Evolutionary conservation across 148 eudicot genomes (phyloP), one percentile per base, ranked within the genome.

Genomic region (Nepenthes mirabilis): DNA sequence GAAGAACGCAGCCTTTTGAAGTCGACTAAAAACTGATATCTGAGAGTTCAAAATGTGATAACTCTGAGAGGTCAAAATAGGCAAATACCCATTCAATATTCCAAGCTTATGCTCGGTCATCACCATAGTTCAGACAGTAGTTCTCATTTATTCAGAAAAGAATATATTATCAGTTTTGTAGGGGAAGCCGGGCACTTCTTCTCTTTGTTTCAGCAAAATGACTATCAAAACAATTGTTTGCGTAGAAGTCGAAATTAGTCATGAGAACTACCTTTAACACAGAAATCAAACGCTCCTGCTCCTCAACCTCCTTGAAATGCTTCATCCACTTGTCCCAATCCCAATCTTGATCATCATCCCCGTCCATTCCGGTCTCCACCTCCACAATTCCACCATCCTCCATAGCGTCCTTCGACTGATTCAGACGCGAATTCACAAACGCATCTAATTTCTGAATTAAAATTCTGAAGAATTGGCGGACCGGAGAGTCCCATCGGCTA

Each of bases 241-340:
- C 23, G 23, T 23, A 23, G 23, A 23, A 23, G 23, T 23, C 23
- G 23, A 23, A 23, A 23, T 23, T 23, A 23, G 23, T 23, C 23
- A 53, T 32, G 7, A 53, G 14, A 62, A 50, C 13, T 54, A 88
- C 98, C 98, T 91, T 83, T 37, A 91, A 75, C 61, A 83, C 47
- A 13, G 80, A 73, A 54, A 86, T 75, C 34, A 80, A 49, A 4
- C 73, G 85, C 60, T 84, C 95, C 64, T 93, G 91, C 14, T 89
- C 91, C 70, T 88, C 99, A 35, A 93, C 80, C 68, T 88, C 96
- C 1, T 10, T 54, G 14, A 93, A 88, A 79, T 88, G 87, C 75
- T 68, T 77, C 64, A 67, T 61, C 99, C 99, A 93, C 37, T 83
- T 67, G 43, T 77, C 88, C 99, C 99, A 93, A 77, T 84, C 81